phyloP scores from a whole-genome alignment of 2,329 filamentous ascomycete species.

The Bipolaris zeicola region DNA sequence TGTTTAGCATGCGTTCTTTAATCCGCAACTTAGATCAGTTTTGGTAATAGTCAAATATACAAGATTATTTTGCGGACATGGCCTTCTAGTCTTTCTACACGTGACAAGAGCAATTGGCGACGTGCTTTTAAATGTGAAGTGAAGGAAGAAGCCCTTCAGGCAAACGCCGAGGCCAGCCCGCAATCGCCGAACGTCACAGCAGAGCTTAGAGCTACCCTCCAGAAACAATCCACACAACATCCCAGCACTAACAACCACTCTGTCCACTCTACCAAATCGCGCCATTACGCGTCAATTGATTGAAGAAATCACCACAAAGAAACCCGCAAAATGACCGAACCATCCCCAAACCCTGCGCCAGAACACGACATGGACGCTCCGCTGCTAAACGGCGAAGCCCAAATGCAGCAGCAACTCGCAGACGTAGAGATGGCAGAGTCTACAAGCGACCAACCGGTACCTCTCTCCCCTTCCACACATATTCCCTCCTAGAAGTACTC shows the following conservation, averaged over 20 bases:
- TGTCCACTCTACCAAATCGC: background rate
- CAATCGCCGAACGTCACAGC: slow-evolving; percentile 19
- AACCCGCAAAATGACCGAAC: slow-evolving; percentile 2
- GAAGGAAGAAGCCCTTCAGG: background rate
- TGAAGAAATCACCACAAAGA: background rate
- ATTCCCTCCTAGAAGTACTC: background rate
- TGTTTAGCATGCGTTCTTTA: background rate
- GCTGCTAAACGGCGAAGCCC: slow-evolving; percentile 28
- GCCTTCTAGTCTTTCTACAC: background rate
- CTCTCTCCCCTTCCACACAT: background rate
- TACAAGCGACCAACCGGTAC: slow-evolving; percentile 14
- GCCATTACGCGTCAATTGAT: slow-evolving; percentile 1
- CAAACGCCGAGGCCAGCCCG: slow-evolving; percentile 20
- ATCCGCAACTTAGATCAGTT: slow-evolving; percentile 4
- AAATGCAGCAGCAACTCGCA: slow-evolving; percentile 11
- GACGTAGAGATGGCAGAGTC: slow-evolving; percentile 43
- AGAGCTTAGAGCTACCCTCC: slow-evolving; percentile 13
- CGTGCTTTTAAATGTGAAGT: background rate
- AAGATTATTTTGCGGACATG: slow-evolving; percentile 5
- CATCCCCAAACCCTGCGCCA: slow-evolving; percentile 9
- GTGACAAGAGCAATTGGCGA: background rate
- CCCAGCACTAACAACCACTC: background rate
- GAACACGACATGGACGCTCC: slow-evolving; percentile 25
- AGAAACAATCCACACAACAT: slow-evolving; percentile 3
- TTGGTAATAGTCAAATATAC: slow-evolving; percentile 10